A percentile compares a stretch with the other conserved stretches of the same genome.
Conservation (phyloP, 164 flowering plant genomes). For the Santalum album region DNA sequence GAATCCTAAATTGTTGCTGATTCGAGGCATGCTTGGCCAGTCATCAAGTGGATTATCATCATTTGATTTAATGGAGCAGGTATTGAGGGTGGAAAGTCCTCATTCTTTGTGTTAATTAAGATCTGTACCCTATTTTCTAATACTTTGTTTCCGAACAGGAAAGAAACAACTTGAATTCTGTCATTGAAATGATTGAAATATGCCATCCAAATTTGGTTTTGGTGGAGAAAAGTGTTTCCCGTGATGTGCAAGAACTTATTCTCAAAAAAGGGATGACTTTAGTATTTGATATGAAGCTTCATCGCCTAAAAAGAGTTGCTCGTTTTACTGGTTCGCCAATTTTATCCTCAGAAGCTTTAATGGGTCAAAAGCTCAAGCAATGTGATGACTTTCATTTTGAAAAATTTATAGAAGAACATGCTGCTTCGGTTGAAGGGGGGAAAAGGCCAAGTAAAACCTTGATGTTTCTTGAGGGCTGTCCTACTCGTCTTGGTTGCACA, state of each 20-base stretch:
- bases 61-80: conserved; percentile 66
- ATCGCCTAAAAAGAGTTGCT: conserved; percentile 78
- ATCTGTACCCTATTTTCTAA: conserved; percentile 11
- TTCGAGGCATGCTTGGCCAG: conserved; percentile 67
- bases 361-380: conserved; percentile 52
- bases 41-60: conserved; percentile 62
- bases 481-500: conserved; percentile 75
- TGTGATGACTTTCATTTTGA: conserved; percentile 71
- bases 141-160: conserved; percentile 36
- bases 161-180: conserved; percentile 33
- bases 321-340: conserved; percentile 80
- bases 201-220: conserved; percentile 78
- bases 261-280: conserved; percentile 70
- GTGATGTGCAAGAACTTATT: conserved; percentile 71
- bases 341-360: conserved; percentile 37
- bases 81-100: conserved; percentile 12
- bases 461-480: conserved; percentile 92
- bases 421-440: conserved; percentile 44
- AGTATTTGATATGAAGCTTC: conserved; percentile 90
- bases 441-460: conserved; percentile 64
- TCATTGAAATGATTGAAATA: conserved; percentile 50
- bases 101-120: background rate
- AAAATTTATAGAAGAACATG: conserved; percentile 68
- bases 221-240: conserved; percentile 83
- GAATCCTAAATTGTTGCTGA: conserved; percentile 65